Evolutionary conservation across 73 alveolate genomes (phyloP).

Genomic region (Paraurostyla sp.): DNA sequence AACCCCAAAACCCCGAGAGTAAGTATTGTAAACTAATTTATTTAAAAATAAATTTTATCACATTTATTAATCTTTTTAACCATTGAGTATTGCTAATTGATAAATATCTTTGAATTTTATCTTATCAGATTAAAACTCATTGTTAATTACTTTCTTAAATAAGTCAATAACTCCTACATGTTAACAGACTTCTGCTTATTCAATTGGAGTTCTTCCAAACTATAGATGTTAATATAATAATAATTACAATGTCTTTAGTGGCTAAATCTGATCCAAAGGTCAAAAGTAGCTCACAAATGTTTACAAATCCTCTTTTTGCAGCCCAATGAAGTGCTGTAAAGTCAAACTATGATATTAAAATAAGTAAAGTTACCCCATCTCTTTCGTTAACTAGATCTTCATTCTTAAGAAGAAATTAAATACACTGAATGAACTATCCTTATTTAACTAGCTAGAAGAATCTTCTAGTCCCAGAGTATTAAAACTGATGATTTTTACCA

Average conservation of each 20-base stretch:
- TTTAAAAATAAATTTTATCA: no score
- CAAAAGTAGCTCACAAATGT: background rate
- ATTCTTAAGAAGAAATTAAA: background rate
- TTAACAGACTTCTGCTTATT: background rate
- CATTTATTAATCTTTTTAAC: background rate
- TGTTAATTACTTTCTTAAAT: background rate
- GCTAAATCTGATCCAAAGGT: background rate
- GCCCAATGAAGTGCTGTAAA: constrained; percentile 14
- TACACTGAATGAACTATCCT: background rate
- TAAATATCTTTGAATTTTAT: constrained; percentile 8
- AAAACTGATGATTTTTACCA: background rate
- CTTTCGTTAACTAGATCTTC: constrained; percentile 11
- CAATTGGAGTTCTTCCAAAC: constrained; percentile 28
- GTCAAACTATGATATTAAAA: background rate
- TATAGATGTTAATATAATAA: background rate
- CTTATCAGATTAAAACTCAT: background rate
- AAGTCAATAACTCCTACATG: background rate
- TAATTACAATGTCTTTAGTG: constrained; percentile 1
- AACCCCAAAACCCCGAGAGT: constrained; percentile 41
- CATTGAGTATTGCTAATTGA: background rate
- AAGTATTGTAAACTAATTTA: no score
- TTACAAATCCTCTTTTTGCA: constrained; percentile 2
- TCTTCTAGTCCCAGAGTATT: background rate
- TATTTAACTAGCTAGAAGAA: background rate
- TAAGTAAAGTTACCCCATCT: constrained; percentile 11